phyloP scores from a whole-genome alignment of 208 protist genomes.

The Wallacemonas collosoma region DNA sequence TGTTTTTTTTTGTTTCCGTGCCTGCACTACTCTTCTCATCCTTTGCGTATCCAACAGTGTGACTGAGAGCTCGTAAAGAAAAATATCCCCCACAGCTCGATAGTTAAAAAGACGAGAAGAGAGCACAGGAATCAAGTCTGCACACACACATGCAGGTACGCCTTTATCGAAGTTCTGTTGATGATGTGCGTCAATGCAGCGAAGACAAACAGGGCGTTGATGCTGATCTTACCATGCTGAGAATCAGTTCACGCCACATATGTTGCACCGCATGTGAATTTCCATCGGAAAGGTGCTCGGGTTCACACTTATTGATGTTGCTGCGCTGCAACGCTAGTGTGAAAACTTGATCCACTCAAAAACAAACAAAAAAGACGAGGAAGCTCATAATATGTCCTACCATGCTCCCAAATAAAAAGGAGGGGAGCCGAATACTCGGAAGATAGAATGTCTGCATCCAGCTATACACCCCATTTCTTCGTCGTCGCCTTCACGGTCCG shows the following conservation, averaged over 20 bases:
- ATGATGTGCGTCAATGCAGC: conserved; percentile 16
- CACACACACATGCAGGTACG: not conserved
- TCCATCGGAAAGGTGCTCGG: not conserved
- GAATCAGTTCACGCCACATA: not conserved
- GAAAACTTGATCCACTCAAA: not conserved
- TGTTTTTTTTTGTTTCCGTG: not conserved
- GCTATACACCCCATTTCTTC: no score
- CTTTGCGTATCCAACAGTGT: no score
- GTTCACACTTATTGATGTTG: not conserved
- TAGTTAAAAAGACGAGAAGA: not conserved
- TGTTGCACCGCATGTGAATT: not conserved
- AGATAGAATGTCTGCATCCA: no score
- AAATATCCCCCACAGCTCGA: no score
- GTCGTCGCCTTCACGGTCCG: no score
- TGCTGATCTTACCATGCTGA: not conserved
- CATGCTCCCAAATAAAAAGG: no score
- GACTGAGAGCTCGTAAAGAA: no score
- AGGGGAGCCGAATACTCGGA: no score
- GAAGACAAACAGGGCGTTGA: conserved; percentile 1
- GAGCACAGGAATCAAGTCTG: not conserved
- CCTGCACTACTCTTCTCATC: not conserved
- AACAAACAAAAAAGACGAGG: conserved; percentile 4
- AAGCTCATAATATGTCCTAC: no score
- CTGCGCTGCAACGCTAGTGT: not conserved
- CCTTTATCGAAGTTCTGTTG: no score